phyloP scores from a whole-genome alignment of 2,329 filamentous ascomycete species.

The Colletotrichum neosansevieriae region DNA sequence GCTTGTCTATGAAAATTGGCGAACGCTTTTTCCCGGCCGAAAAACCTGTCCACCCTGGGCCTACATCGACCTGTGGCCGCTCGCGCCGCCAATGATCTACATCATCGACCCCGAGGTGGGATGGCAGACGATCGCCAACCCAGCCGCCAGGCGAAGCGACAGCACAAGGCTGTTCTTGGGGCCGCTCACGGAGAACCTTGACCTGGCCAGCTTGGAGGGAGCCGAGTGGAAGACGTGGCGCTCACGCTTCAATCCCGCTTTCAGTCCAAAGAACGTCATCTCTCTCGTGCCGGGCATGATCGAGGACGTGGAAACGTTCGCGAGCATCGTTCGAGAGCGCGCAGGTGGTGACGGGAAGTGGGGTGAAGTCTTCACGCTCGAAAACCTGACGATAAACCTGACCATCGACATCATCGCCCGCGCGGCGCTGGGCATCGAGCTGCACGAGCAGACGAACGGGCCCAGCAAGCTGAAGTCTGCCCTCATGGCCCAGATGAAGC shows the following conservation, averaged over 20 bases:
- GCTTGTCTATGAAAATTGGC: conserved; percentile 32
- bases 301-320: conserved; percentile 53
- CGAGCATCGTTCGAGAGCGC: conserved; percentile 44
- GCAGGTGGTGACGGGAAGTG: conserved; percentile 46
- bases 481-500: conserved; percentile 21
- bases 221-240: conserved; percentile 47
- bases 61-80: conserved; percentile 48
- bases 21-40: conserved; percentile 38
- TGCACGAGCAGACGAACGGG: conserved; percentile 26
- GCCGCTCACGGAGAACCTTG: conserved; percentile 49
- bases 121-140: conserved; percentile 42
- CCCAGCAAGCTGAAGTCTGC: conserved; percentile 23
- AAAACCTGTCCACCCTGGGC: conserved; percentile 45
- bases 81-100: conserved; percentile 41
- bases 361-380: conserved; percentile 50
- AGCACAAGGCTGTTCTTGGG: conserved; percentile 45
- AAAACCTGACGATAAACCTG: conserved; percentile 52
- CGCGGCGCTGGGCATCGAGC: conserved; percentile 46
- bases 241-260: conserved; percentile 51
- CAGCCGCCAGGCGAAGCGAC: conserved; percentile 43
- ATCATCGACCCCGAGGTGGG: conserved; percentile 42
- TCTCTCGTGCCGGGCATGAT: conserved; percentile 52
- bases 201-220: conserved; percentile 50
- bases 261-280: conserved; percentile 52
- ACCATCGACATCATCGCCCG: conserved; percentile 56